Percentiles rank a stretch among this genome's conserved stretches.
These are phyloP conservation scores for Phlyctochytrium bullatum DNA, from an alignment of 192 early-diverging fungal species.

Conservation along the genomic window DNA sequence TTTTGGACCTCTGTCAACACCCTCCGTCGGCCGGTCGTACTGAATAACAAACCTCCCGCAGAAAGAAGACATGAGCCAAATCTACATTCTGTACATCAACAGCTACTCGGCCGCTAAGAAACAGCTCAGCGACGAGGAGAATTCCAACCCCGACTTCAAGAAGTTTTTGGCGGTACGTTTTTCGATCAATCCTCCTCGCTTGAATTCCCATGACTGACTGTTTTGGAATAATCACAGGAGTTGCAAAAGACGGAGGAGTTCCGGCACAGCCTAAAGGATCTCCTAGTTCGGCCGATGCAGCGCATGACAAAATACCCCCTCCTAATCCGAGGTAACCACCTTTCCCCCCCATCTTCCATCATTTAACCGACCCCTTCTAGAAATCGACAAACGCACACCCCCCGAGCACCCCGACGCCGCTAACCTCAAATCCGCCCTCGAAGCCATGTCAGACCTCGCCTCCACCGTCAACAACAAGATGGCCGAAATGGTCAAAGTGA, in stretches of 20 bases:
- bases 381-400: conserved; percentile 46
- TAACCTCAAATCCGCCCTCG: conserved; percentile 35
- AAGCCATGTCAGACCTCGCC: conserved; percentile 45
- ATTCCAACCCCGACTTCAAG: conserved; percentile 34
- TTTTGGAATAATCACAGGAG: too few species aligned
- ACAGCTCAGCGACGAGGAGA: conserved; percentile 31
- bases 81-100: conserved; percentile 42
- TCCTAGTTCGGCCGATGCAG: conserved; percentile 45
- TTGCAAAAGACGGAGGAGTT: conserved; percentile 11
- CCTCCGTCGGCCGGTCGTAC: too few species aligned
- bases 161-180: conserved; percentile 10
- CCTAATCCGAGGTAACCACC: conserved; percentile 39
- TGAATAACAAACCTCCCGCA: conserved; percentile 14
- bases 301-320: conserved; percentile 43
- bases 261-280: conserved; percentile 26
- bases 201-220: too few species aligned
- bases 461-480: conserved; percentile 53
- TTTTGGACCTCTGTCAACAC: neutral
- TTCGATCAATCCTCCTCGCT: neutral
- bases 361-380: conserved; percentile 22
- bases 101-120: conserved; percentile 33
- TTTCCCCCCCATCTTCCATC: neutral
- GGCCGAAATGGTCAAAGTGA: conserved; percentile 43
- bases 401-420: conserved; percentile 46
- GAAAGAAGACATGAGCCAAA: conserved; percentile 31